Percentiles rank a stretch among this genome's conserved stretches.
These are phyloP conservation scores for Colletotrichum incanum DNA, from an alignment of 2,329 filamentous ascomycete genomes.

Conservation along the genomic window DNA sequence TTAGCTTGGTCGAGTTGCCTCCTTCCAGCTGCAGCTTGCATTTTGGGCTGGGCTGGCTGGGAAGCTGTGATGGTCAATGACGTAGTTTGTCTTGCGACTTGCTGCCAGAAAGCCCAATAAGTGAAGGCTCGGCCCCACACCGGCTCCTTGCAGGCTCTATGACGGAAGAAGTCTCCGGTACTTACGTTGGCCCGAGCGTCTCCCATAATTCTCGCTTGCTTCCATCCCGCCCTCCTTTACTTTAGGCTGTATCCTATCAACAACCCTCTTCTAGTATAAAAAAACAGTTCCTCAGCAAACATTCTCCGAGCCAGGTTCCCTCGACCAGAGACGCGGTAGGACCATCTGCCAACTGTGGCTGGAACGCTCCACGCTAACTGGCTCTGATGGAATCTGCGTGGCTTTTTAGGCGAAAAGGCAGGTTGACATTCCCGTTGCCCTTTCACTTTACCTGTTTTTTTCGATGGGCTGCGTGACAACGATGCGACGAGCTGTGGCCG, in stretches of 20 bases:
- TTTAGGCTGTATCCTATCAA: background rate
- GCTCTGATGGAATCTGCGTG: slow-evolving; percentile 14
- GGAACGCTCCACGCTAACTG: slow-evolving; percentile 6
- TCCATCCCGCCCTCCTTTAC: background rate
- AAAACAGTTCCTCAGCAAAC: background rate
- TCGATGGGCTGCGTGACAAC: slow-evolving; percentile 28
- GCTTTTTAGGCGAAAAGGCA: background rate
- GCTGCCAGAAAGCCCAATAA: slow-evolving; percentile 34
- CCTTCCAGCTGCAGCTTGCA: slow-evolving; percentile 37
- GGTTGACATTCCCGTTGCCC: slow-evolving; percentile 17
- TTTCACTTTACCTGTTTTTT: slow-evolving; percentile 36
- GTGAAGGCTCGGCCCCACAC: slow-evolving; percentile 29
- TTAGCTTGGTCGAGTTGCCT: slow-evolving; percentile 15
- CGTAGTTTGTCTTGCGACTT: slow-evolving; percentile 40
- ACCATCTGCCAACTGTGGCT: slow-evolving; percentile 14
- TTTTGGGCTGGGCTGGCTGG: slow-evolving; percentile 16
- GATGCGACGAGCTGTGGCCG: slow-evolving; percentile 35
- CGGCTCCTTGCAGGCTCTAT: slow-evolving; percentile 33
- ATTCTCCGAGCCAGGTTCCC: background rate
- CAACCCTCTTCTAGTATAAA: background rate
- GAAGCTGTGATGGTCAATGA: slow-evolving; percentile 43
- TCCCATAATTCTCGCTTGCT: background rate
- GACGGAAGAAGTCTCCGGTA: slow-evolving; percentile 39
- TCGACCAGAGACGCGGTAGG: slow-evolving; percentile 12
- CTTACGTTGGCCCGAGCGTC: slow-evolving; percentile 12